phyloP scores from a whole-genome alignment of 176 grass and related monocot species.

The Themeda triandra region DNA sequence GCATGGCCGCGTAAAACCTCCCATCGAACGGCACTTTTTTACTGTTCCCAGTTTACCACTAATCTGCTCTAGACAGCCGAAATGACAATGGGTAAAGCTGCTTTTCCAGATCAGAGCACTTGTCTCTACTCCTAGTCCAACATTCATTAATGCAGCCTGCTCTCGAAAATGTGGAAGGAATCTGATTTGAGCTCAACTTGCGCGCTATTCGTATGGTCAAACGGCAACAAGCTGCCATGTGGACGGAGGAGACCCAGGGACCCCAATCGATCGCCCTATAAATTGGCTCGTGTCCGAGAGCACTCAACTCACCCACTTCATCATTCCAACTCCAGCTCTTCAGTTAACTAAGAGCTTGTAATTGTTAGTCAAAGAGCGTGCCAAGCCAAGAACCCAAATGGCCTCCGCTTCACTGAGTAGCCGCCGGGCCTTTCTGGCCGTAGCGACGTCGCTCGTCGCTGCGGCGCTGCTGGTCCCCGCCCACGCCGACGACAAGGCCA shows the following conservation, averaged over 20 bases:
- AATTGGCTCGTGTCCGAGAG: not conserved
- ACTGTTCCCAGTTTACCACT: not conserved
- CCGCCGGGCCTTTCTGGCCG: not conserved
- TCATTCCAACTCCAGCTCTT: not conserved
- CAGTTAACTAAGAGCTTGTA: not conserved
- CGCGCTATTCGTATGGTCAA: constrained; percentile 14
- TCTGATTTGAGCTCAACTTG: constrained; percentile 14
- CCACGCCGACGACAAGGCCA: not conserved
- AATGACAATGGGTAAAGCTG: not conserved
- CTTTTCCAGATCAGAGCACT: not conserved
- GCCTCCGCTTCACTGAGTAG: not conserved
- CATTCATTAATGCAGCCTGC: no score
- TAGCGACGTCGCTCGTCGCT: not conserved
- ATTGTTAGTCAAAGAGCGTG: not conserved
- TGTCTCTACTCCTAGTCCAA: no score
- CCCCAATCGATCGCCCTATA: constrained; percentile 23
- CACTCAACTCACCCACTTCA: constrained; percentile 9
- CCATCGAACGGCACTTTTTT: constrained; percentile 1
- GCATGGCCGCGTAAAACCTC: not conserved
- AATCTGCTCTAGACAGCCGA: not conserved
- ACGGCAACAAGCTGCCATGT: not conserved
- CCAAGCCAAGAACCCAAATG: not conserved
- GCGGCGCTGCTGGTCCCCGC: constrained; percentile 19
- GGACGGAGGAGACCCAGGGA: not conserved
- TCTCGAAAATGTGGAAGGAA: constrained; percentile 32